These are phyloP conservation scores for Ogataea ramenticola DNA, from an alignment of 805 yeast species.

Conservation along the genomic window DNA sequence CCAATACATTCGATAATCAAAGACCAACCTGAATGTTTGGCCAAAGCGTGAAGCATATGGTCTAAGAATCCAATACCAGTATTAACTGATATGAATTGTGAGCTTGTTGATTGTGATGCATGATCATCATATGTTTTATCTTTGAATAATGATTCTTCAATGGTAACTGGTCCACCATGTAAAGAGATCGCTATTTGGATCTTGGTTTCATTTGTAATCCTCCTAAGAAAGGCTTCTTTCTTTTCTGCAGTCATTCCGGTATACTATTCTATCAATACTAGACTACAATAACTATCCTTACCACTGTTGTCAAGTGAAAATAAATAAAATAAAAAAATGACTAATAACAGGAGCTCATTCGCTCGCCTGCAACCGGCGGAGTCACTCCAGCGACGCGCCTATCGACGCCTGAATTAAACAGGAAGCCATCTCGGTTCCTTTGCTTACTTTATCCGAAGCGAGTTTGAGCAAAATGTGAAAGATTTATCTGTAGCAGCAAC, in stretches of 20 bases:
- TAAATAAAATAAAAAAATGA: no score
- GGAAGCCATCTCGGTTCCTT: no score
- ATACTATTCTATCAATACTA: no score
- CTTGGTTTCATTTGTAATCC: constrained; percentile 90
- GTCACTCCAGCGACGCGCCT: no score
- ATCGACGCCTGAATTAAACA: no score
- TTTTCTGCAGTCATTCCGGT: background rate
- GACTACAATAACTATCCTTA: no score
- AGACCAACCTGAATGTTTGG: constrained; percentile 97
- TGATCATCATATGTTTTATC: constrained; percentile 31
- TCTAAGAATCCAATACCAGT: constrained; percentile 95
- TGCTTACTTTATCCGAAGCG: no score
- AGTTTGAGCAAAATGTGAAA: no score
- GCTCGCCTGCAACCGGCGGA: no score
- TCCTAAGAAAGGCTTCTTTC: constrained; percentile 39
- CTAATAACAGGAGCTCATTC: no score
- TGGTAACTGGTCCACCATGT: constrained; percentile 74
- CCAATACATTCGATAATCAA: constrained; percentile 84
- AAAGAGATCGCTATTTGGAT: constrained; percentile 78
- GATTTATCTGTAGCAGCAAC: no score
- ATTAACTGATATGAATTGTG: constrained; percentile 72
- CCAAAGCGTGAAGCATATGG: constrained; percentile 96
- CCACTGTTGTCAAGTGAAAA: no score
- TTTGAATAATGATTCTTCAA: constrained; percentile 53
- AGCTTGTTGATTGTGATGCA: constrained; percentile 62